These are phyloP conservation scores for Cryptosporidium ryanae DNA, from an alignment of 169 alveolate genomes.

Conservation along the genomic window DNA sequence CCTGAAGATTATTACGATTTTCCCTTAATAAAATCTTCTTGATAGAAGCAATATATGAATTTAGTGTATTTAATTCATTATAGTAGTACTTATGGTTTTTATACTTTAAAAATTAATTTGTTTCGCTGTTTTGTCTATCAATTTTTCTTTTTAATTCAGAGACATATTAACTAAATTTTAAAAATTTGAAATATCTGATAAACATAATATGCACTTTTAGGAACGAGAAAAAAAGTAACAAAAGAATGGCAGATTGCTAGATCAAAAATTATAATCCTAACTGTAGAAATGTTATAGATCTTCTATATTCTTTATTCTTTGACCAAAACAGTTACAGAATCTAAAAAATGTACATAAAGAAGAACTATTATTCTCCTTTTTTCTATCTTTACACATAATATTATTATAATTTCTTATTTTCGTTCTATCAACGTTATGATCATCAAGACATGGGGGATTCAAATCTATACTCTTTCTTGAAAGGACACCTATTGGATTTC, in stretches of 20 bases:
- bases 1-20: constrained; percentile 12
- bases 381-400: neutral
- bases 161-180: too few relatives aligned
- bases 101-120: too few relatives aligned
- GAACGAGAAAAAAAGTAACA: too few relatives aligned
- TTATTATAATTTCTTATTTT: neutral
- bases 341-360: constrained; percentile 45
- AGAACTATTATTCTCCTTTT: neutral
- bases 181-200: too few relatives aligned
- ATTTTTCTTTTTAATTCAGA: too few relatives aligned
- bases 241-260: too few relatives aligned
- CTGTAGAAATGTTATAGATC: neutral
- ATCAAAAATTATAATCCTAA: too few relatives aligned
- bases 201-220: too few relatives aligned
- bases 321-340: constrained; percentile 62
- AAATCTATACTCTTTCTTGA: constrained; percentile 57
- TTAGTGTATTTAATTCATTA: too few relatives aligned
- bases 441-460: constrained; percentile 58
- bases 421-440: neutral
- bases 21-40: neutral
- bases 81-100: too few relatives aligned
- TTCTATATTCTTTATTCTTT: constrained; percentile 34
- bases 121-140: too few relatives aligned
- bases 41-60: neutral
- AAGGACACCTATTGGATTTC: constrained; percentile 42